Base-by-base conservation (phyloP, 2,329 filamentous ascomycete genomes). In the Ceratocystis albifundus region DNA sequence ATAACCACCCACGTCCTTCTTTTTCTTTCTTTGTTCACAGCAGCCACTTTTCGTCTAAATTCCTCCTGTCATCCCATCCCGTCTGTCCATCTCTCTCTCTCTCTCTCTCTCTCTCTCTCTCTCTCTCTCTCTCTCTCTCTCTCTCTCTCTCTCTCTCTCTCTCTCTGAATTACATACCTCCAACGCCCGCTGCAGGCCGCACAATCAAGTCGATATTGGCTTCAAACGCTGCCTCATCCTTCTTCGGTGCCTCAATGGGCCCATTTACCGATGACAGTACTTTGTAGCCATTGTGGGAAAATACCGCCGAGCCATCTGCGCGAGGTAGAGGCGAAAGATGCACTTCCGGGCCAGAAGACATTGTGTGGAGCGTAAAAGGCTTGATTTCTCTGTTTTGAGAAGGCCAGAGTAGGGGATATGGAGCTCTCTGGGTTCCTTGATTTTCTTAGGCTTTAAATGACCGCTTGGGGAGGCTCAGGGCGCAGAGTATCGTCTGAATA, bases 171-270 rank as follows among this genome's bases (percentile, higher is more conserved):
- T 20, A 50, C 81, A 73, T 75, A 86, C 91, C 88, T 79, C 89
- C 90, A 59, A 94, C 86, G 17, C 92, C 92, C 69, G 88, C 86
- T 45, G 88, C 87, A 62, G 93, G 93, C 74, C 94, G 85, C 70
- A 99, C 84, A 74, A 93, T 86, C 67, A 99, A 89, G 76, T 97
- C 94, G 70, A 99, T 80, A 62, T 88, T 84, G 32, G 93, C 90
- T 78, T 96, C 91, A 75, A 96, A 92, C 6, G 94, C 88, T 70
- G 94, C 84, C 75, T 97, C 90, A 74, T 99, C 93, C 72, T 90
- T 85, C 72, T 92, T 84, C 71, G 86, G 85, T 17, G 93, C 90
- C 78, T 99, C 94, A 70, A 97, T 84, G 17, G 94, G 94, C 0
- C 93, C 94, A 76, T 96, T 97, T 70, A 96, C 90, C 15, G 90